These are phyloP conservation scores for Verticillium nubilum DNA, from an alignment of 2,329 filamentous ascomycete genomes.

Conservation along the genomic window DNA sequence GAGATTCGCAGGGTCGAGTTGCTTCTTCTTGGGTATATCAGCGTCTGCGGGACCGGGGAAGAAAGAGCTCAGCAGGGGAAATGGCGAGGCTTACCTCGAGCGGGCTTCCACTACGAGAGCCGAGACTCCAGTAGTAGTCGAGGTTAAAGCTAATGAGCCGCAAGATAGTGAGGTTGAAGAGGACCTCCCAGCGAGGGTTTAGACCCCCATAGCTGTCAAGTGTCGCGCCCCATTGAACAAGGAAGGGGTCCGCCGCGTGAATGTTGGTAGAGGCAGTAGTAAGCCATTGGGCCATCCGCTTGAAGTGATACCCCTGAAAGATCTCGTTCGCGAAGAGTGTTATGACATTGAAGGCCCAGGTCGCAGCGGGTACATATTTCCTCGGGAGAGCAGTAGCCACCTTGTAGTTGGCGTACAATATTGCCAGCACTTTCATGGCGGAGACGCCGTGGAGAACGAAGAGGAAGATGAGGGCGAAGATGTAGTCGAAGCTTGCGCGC, in stretches of 20 bases:
- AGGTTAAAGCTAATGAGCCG: slow-evolving; percentile 94
- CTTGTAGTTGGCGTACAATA: slow-evolving; percentile 77
- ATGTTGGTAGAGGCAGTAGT: slow-evolving; percentile 21
- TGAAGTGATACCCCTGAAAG: slow-evolving; percentile 68
- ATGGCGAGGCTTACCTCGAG: slow-evolving; percentile 64
- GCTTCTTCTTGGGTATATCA: slow-evolving; percentile 90
- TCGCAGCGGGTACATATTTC: slow-evolving; percentile 64
- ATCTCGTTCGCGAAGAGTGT: slow-evolving; percentile 89
- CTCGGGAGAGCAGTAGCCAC: slow-evolving; percentile 69
- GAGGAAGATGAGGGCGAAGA: slow-evolving; percentile 76
- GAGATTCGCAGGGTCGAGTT: slow-evolving; percentile 79
- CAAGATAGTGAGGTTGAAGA: slow-evolving; percentile 87
- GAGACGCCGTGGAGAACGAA: slow-evolving; percentile 80
- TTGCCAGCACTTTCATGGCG: slow-evolving; percentile 71
- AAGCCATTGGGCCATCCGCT: slow-evolving; percentile 52
- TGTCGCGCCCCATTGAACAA: slow-evolving; percentile 60
- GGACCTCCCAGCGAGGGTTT: slow-evolving; percentile 89
- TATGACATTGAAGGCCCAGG: slow-evolving; percentile 86
- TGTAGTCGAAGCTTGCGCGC: slow-evolving; percentile 75
- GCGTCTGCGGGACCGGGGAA: slow-evolving; percentile 21
- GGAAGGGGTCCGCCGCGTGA: slow-evolving; percentile 18
- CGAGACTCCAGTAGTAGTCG: slow-evolving; percentile 90
- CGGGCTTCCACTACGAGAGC: slow-evolving; percentile 56
- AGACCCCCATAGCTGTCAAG: slow-evolving; percentile 78
- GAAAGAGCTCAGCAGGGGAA: neutral